Conservation (phyloP, 164 flowering plant genomes). For the Kalanchoe fedtschenkoi region DNA sequence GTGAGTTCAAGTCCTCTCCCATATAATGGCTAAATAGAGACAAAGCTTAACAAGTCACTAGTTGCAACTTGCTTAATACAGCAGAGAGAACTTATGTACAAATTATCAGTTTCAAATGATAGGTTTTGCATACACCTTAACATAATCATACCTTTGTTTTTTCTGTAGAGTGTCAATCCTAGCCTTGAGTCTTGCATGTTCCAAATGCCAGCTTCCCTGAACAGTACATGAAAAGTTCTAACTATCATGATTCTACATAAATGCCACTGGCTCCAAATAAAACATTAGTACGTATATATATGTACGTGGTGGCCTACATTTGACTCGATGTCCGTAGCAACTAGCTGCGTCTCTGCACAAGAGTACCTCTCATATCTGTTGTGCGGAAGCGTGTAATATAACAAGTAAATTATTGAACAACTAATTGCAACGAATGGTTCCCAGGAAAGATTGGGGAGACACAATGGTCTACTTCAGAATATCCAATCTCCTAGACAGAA, state of each 20-base stretch:
- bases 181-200: constrained; percentile 53
- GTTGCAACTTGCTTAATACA: too few relatives aligned
- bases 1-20: constrained; percentile 43
- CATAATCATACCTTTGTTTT: constrained; percentile 40
- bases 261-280: neutral
- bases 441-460: too few relatives aligned
- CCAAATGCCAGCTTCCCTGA: constrained; percentile 43
- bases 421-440: too few relatives aligned
- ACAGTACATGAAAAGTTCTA: neutral
- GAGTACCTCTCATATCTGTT: constrained; percentile 45
- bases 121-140: too few relatives aligned
- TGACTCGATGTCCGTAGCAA: constrained; percentile 18
- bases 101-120: too few relatives aligned
- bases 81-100: too few relatives aligned
- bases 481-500: too few relatives aligned
- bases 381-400: too few relatives aligned
- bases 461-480: too few relatives aligned
- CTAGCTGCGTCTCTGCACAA: constrained; percentile 32
- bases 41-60: too few relatives aligned
- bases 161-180: constrained; percentile 41
- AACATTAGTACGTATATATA: neutral
- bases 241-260: neutral
- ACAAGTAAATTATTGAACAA: too few relatives aligned
- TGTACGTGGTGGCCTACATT: constrained; percentile 28
- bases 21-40: constrained; percentile 29